These are phyloP conservation scores for Dioscorea cayenensis DNA, from an alignment of 116 monocot genomes.

Conservation along the genomic window DNA sequence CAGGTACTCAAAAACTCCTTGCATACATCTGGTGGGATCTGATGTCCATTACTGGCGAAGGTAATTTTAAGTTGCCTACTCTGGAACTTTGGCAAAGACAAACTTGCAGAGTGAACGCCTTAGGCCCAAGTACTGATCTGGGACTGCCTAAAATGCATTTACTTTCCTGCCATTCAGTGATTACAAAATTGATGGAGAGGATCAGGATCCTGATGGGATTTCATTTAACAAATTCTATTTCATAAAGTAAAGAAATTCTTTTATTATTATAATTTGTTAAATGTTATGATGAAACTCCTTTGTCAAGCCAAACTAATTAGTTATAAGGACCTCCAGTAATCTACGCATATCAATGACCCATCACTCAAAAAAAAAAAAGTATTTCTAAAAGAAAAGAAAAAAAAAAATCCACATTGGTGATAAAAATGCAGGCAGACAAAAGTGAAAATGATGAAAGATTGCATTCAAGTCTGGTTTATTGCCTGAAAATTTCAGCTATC, in stretches of 20 bases:
- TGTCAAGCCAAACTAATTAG: not conserved
- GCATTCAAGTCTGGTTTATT: no score
- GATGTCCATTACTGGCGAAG: conserved; percentile 1
- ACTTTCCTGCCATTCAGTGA: conserved; percentile 29
- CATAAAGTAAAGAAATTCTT: not conserved
- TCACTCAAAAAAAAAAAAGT: no score
- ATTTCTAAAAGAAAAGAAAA: no score
- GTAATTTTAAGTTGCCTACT: not conserved
- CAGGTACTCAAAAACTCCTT: conserved; percentile 2
- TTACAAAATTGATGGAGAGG: not conserved
- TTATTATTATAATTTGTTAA: not conserved
- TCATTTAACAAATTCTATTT: not conserved
- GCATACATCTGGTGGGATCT: not conserved
- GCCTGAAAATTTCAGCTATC: no score
- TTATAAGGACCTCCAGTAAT: no score
- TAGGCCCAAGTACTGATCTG: not conserved
- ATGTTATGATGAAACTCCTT: not conserved
- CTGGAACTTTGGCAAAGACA: conserved; percentile 1
- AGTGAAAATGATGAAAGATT: no score
- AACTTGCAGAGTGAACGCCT: conserved; percentile 1
- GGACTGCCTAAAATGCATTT: conserved; percentile 22
- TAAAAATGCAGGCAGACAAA: not conserved
- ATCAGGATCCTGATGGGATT: not conserved
- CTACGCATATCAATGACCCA: no score
- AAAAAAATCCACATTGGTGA: not conserved